A percentile compares a stretch with the other conserved stretches of the same genome.
These are phyloP conservation scores for Margaritispora aquatica DNA, from an alignment of 495 filamentous ascomycete genomes.

Conservation along the genomic window DNA sequence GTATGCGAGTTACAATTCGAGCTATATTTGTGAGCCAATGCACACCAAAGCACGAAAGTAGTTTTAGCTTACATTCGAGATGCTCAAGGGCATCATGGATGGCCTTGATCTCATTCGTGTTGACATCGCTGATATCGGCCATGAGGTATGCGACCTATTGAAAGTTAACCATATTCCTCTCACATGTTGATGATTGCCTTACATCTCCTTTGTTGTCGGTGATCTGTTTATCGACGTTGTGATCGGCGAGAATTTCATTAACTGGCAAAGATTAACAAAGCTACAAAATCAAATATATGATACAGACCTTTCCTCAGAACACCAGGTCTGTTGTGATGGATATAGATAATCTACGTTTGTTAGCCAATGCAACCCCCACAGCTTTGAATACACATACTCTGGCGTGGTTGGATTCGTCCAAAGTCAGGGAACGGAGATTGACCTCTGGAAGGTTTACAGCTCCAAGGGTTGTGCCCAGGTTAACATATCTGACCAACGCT, in stretches of 20 bases:
- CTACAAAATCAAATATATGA: constrained; percentile 10
- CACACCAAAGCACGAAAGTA: too few relatives aligned
- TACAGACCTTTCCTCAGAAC: constrained; percentile 72
- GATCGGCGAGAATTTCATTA: constrained; percentile 85
- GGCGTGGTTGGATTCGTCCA: constrained; percentile 82
- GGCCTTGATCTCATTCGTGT: constrained; percentile 72
- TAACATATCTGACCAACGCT: constrained; percentile 86
- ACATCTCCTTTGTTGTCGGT: constrained; percentile 90
- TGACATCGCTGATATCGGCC: constrained; percentile 91
- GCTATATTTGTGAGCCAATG: constrained; percentile 36
- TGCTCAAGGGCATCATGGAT: constrained; percentile 76
- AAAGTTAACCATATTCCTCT: neutral
- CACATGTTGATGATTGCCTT: constrained; percentile 23
- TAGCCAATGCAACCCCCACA: constrained; percentile 3
- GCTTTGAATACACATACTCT: constrained; percentile 44
- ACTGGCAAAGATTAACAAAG: constrained; percentile 40
- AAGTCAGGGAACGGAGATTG: constrained; percentile 73
- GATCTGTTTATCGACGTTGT: constrained; percentile 99
- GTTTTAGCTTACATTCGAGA: constrained; percentile 74
- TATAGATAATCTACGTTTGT: constrained; percentile 67
- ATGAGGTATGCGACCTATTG: constrained; percentile 83
- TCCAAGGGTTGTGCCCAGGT: constrained; percentile 79
- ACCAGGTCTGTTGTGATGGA: constrained; percentile 92
- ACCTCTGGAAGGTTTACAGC: constrained; percentile 97
- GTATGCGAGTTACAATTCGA: constrained; percentile 78